Percentiles rank a stretch among this genome's conserved stretches.
These are phyloP conservation scores for Ganoderma lingzhi DNA, from an alignment of 1,284 basidiomycete species.

Conservation along the genomic window DNA sequence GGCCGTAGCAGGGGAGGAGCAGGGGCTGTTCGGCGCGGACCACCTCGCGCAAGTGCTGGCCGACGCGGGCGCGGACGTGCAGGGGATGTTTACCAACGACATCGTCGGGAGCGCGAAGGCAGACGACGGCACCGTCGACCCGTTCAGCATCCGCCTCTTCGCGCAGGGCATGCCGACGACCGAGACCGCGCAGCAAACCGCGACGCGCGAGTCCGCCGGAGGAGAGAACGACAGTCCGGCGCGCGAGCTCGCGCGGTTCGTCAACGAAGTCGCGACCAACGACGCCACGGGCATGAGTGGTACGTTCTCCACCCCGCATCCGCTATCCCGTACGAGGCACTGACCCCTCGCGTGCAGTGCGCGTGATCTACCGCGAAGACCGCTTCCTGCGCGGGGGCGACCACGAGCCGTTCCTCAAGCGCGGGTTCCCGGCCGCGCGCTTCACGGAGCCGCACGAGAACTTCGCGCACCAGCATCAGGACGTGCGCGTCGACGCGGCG, in stretches of 20 bases:
- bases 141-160: slow-evolving; percentile 58
- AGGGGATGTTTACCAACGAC: slow-evolving; percentile 62
- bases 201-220: slow-evolving; percentile 48
- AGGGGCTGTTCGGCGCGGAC: slow-evolving; percentile 56
- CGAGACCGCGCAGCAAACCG: slow-evolving; percentile 47
- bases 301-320: slow-evolving; percentile 25
- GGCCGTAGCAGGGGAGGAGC: slow-evolving; percentile 61
- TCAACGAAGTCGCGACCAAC: slow-evolving; percentile 57
- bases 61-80: slow-evolving; percentile 53
- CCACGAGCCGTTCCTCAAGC: slow-evolving; percentile 57
- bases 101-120: slow-evolving; percentile 59
- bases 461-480: slow-evolving; percentile 64
- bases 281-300: slow-evolving; percentile 56
- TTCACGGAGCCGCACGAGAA: slow-evolving; percentile 65
- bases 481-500: slow-evolving; percentile 51
- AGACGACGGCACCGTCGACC: slow-evolving; percentile 53
- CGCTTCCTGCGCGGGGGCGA: slow-evolving; percentile 62
- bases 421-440: slow-evolving; percentile 59
- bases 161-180: slow-evolving; percentile 55
- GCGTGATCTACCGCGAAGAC: slow-evolving; percentile 57
- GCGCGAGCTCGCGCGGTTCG: slow-evolving; percentile 58
- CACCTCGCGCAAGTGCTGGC: slow-evolving; percentile 54
- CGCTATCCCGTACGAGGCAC: slow-evolving; percentile 16
- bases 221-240: slow-evolving; percentile 62
- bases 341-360: slow-evolving; percentile 43